These are phyloP conservation scores for Chrysanthemum seticuspe DNA, from an alignment of 129 eudicot genomes.

Conservation along the genomic window DNA sequence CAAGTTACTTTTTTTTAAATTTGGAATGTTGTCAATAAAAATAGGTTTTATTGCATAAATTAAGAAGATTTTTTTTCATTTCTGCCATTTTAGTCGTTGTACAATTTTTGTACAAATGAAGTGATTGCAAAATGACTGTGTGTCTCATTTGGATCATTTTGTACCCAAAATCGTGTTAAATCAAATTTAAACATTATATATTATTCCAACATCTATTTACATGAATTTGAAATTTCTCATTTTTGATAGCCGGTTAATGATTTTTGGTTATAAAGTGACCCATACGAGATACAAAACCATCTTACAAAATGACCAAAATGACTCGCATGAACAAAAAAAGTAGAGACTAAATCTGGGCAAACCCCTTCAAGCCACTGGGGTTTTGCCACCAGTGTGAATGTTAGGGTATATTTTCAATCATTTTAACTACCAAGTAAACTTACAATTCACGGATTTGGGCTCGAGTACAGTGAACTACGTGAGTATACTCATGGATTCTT, in stretches of 20 bases:
- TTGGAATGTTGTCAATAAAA: neutral
- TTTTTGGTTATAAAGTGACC: neutral
- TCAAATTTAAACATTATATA: neutral
- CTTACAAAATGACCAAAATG: too few species aligned
- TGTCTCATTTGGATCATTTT: too few species aligned
- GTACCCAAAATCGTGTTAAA: too few species aligned
- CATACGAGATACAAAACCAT: too few species aligned
- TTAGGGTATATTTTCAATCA: neutral
- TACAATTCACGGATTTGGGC: conserved; percentile 65
- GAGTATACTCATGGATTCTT: conserved; percentile 99
- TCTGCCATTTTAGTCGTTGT: too few species aligned
- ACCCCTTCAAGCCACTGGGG: too few species aligned
- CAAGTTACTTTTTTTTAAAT: too few species aligned
- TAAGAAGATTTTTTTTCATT: neutral
- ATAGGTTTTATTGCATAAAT: neutral
- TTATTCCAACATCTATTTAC: neutral
- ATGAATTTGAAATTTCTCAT: too few species aligned
- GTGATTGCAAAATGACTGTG: too few species aligned
- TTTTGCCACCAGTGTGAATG: neutral
- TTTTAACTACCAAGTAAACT: conserved; percentile 16
- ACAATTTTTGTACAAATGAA: neutral
- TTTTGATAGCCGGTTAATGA: too few species aligned
- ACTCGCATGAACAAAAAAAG: too few species aligned
- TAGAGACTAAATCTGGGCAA: too few species aligned
- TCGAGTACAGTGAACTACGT: conserved; percentile 96